Evolutionary conservation across 305 asterid species (phyloP).

Genomic region (Salvia sclarea): DNA sequence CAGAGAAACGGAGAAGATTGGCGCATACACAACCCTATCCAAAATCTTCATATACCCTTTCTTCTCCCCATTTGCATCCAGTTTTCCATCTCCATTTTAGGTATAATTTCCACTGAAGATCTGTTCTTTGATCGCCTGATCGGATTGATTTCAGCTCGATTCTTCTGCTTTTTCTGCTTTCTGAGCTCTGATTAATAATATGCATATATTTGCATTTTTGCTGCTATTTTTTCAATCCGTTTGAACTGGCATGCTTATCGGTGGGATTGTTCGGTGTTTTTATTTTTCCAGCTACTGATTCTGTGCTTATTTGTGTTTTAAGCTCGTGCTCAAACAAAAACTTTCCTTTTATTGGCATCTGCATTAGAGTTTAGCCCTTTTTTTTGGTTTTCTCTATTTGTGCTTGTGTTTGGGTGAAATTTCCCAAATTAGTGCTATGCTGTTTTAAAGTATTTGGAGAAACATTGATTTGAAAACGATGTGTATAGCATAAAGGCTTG

Average conservation of each 20-base stretch:
- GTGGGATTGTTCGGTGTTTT: constrained; percentile 18
- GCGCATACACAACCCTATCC: constrained; percentile 27
- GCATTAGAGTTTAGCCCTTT: neutral
- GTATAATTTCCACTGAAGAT: constrained; percentile 41
- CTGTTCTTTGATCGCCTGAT: constrained; percentile 49
- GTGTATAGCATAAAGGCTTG: neutral
- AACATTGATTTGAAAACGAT: constrained; percentile 9
- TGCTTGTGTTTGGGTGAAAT: constrained; percentile 20
- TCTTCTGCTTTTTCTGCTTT: constrained; percentile 28
- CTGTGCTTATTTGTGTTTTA: neutral
- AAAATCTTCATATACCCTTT: constrained; percentile 17
- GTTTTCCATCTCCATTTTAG: constrained; percentile 25
- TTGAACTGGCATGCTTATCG: constrained; percentile 30
- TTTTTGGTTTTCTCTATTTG: neutral
- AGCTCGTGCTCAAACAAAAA: constrained; percentile 12
- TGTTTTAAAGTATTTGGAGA: constrained; percentile 1
- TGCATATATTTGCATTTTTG: neutral
- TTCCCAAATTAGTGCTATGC: neutral
- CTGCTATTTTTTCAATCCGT: constrained; percentile 9
- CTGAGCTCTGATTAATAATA: neutral
- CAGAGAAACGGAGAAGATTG: constrained; percentile 23
- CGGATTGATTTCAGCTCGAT: constrained; percentile 42
- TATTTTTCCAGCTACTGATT: neutral
- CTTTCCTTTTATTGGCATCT: neutral
- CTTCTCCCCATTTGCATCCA: neutral